phyloP scores from a whole-genome alignment of 139 green algal species.

The Micractinium sp. region DNA sequence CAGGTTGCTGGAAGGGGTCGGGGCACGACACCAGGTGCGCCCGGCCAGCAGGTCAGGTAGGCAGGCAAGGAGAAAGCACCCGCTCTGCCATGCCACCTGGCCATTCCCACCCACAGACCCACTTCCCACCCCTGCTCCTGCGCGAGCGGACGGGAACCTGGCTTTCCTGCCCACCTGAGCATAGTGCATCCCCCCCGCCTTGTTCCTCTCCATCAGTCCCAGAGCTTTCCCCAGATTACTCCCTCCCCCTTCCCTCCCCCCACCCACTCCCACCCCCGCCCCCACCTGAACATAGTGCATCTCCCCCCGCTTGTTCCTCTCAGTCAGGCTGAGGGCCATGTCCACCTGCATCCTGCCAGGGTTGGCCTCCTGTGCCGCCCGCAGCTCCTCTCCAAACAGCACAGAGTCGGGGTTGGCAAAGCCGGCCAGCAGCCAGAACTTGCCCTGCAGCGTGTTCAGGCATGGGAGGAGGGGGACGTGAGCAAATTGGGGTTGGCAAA shows the following conservation, averaged over 20 bases:
- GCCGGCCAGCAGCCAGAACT: constrained; percentile 13
- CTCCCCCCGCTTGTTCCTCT: not conserved
- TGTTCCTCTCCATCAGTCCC: too few relatives aligned
- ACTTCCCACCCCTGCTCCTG: too few relatives aligned
- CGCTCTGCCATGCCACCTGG: too few relatives aligned
- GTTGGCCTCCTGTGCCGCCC: not conserved
- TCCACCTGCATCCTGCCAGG: not conserved
- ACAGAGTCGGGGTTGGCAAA: not conserved
- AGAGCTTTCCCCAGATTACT: not conserved
- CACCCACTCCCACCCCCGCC: not conserved
- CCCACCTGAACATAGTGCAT: not conserved
- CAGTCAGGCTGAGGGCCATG: not conserved
- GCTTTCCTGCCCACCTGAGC: too few relatives aligned
- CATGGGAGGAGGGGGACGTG: too few relatives aligned
- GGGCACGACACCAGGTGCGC: too few relatives aligned
- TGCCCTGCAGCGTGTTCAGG: not conserved
- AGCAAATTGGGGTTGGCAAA: not conserved
- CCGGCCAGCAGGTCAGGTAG: too few relatives aligned
- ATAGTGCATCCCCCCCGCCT: too few relatives aligned
- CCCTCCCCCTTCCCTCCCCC: not conserved
- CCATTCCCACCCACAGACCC: too few relatives aligned
- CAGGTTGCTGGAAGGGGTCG: too few relatives aligned
- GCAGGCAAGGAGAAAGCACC: too few relatives aligned
- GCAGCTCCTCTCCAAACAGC: not conserved
- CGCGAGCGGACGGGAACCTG: too few relatives aligned